These are phyloP conservation scores for Boechera divaricarpa DNA, from an alignment of 345 rosid genomes.

Conservation along the genomic window DNA sequence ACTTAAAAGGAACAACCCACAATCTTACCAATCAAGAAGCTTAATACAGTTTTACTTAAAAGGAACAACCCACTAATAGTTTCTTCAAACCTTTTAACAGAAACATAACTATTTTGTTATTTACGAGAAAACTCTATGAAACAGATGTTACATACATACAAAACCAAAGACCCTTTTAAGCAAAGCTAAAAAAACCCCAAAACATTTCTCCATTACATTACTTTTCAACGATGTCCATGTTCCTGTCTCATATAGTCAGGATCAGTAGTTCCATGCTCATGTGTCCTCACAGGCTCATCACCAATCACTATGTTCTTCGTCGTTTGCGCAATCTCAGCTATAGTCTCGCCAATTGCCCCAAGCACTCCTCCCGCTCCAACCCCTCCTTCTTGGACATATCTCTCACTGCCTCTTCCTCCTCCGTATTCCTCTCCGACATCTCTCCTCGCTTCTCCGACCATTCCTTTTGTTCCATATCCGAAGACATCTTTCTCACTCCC, in stretches of 20 bases:
- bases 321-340: constrained; percentile 67
- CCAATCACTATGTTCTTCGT: constrained; percentile 62
- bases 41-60: not conserved
- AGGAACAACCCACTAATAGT: not conserved
- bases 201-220: not conserved
- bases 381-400: constrained; percentile 32
- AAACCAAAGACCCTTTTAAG: not conserved
- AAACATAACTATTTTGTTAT: constrained; percentile 19
- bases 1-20: not conserved
- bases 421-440: constrained; percentile 22
- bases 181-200: not conserved
- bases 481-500: constrained; percentile 25
- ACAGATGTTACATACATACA: constrained; percentile 29
- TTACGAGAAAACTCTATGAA: constrained; percentile 8
- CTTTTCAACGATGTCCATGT: constrained; percentile 36
- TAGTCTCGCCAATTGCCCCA: constrained; percentile 78
- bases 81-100: constrained; percentile 3
- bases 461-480: constrained; percentile 33
- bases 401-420: constrained; percentile 35
- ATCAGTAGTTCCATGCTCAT: constrained; percentile 18
- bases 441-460: not conserved
- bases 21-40: not conserved
- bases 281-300: constrained; percentile 28
- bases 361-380: constrained; percentile 51
- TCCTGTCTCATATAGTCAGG: constrained; percentile 32